Conservation (phyloP, 371 early-diverging fungal species). For the Mucor mucedo region DNA sequence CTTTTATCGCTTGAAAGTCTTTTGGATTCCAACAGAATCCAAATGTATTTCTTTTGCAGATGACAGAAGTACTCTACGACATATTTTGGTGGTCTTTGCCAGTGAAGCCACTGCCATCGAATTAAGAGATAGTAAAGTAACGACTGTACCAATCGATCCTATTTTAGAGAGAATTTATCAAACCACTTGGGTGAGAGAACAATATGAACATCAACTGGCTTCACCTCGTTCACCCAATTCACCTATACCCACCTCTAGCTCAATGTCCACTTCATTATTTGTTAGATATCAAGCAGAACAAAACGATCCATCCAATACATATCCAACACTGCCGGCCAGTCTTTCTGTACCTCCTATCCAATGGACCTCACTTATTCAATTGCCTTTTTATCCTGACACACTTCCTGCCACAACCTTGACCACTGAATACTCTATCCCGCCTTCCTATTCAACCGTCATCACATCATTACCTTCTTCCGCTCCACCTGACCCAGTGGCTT, state of each 20-base stretch:
- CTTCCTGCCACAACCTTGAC: conserved; percentile 44
- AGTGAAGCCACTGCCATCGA: conserved; percentile 49
- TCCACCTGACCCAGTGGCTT: conserved; percentile 47
- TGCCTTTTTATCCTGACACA: conserved; percentile 51
- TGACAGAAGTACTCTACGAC: conserved; percentile 43
- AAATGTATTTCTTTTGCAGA: conserved; percentile 49
- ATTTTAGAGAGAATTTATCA: conserved; percentile 36
- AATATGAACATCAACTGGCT: conserved; percentile 29
- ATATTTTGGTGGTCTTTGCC: conserved; percentile 42
- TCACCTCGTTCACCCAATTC: conserved; percentile 12
- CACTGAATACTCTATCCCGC: conserved; percentile 46
- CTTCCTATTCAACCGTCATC: conserved; percentile 48
- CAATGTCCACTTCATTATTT: conserved; percentile 5
- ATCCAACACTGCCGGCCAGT: conserved; percentile 28
- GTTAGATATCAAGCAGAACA: conserved; percentile 1
- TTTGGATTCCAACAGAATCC: conserved; percentile 53
- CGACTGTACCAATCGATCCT: conserved; percentile 38
- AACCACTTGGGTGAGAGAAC: conserved; percentile 29
- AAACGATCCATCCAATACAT: background rate
- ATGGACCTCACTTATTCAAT: conserved; percentile 51
- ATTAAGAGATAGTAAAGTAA: conserved; percentile 42
- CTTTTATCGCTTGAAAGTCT: conserved; percentile 41
- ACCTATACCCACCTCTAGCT: conserved; percentile 10
- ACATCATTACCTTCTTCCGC: conserved; percentile 24
- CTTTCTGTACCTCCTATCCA: conserved; percentile 32